These are phyloP conservation scores for Halteria grandinella DNA, from an alignment of 73 alveolate genomes.

Conservation along the genomic window DNA sequence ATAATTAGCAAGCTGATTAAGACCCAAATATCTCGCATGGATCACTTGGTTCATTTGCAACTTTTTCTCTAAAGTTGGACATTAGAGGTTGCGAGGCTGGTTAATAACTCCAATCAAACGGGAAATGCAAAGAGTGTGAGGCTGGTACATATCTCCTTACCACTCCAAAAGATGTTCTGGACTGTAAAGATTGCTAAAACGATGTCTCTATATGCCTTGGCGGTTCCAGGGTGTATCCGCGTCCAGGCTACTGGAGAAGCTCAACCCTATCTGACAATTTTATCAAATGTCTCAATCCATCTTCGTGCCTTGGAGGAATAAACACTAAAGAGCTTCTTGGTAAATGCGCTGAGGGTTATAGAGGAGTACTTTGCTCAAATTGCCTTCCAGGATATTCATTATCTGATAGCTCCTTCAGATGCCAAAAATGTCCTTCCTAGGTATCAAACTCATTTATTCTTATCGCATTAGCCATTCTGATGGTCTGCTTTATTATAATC, in stretches of 20 bases:
- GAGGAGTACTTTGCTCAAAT: conserved; percentile 59
- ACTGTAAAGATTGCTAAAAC: neutral
- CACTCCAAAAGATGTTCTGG: no score
- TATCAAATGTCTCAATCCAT: neutral
- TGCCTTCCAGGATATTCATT: conserved; percentile 63
- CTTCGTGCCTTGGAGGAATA: conserved; percentile 23
- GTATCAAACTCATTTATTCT: conserved; percentile 20
- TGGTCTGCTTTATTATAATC: neutral
- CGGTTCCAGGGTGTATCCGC: neutral
- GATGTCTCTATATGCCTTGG: conserved; percentile 9
- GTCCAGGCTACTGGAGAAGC: conserved; percentile 28
- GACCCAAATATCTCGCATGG: no score
- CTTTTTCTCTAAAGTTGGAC: no score
- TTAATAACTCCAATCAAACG: no score
- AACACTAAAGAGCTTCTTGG: conserved; percentile 47
- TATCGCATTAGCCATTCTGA: neutral
- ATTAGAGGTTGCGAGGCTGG: no score
- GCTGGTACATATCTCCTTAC: no score
- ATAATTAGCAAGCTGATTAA: no score
- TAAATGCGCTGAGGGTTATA: conserved; percentile 63
- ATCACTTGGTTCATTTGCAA: no score
- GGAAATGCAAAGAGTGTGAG: no score
- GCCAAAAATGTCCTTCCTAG: conserved; percentile 54
- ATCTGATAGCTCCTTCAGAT: conserved; percentile 29
- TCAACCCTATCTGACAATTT: neutral